Percentiles rank a stretch among this genome's conserved stretches.
These are phyloP conservation scores for Colletotrichum sp. DNA, from an alignment of 2,329 filamentous ascomycete genomes.

Conservation along the genomic window DNA sequence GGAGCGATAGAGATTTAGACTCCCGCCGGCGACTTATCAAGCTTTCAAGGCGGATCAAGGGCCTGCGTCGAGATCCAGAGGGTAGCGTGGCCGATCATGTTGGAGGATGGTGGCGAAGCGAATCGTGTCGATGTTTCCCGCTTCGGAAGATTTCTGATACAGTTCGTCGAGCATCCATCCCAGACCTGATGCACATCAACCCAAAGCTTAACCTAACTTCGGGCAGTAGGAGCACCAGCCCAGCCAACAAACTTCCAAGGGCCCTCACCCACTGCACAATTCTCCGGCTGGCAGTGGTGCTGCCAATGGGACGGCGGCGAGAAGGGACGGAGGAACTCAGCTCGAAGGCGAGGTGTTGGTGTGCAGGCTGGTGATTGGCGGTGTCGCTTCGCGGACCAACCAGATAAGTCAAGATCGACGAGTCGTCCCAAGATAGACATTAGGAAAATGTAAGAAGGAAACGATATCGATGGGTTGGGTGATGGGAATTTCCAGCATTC, in stretches of 20 bases:
- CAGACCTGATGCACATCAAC: background rate
- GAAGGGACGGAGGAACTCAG: background rate
- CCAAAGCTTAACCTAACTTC: constrained; percentile 4
- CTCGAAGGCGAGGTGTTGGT: background rate
- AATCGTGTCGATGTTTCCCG: background rate
- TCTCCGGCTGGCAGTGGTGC: background rate
- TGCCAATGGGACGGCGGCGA: background rate
- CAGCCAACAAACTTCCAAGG: background rate
- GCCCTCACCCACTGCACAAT: background rate
- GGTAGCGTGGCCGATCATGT: background rate
- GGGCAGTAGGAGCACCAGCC: background rate
- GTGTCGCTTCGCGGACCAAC: background rate
- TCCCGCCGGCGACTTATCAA: background rate
- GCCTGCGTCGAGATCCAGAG: background rate
- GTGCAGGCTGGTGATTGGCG: background rate
- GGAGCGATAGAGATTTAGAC: background rate
- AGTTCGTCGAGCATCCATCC: background rate
- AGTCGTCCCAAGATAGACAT: background rate
- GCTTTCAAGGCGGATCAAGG: background rate
- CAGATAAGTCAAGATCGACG: background rate
- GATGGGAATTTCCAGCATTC: background rate
- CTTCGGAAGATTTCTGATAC: background rate
- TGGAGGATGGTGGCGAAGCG: background rate
- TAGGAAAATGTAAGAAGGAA: background rate
- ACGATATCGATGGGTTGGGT: constrained; percentile 4